Evolutionary conservation across 169 alveolate genomes (phyloP).

Genomic region (Eimeria praecox): DNA sequence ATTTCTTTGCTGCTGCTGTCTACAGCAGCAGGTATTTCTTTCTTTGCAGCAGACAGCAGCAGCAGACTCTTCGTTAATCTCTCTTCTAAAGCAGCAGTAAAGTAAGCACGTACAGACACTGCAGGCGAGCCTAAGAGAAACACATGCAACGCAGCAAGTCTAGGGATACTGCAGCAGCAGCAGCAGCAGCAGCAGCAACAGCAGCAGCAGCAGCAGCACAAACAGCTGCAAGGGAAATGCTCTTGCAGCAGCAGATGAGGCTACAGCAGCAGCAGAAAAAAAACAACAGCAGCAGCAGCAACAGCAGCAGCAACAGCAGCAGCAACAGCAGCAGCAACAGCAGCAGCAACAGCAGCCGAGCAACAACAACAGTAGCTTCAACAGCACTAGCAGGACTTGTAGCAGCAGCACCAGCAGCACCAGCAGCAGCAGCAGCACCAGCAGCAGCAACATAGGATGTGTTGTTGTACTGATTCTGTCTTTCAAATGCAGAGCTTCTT

Average conservation of each 20-base stretch:
- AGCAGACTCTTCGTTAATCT: neutral
- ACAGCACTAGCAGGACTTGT: neutral
- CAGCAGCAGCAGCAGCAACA: neutral
- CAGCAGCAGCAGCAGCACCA: no score
- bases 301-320: neutral
- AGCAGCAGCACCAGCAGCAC: neutral
- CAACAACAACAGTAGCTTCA: no score
- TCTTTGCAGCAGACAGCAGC: slow-evolving; percentile 4
- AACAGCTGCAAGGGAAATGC: neutral
- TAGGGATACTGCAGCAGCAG: neutral
- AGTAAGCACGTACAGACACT: neutral
- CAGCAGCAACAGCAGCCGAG: neutral
- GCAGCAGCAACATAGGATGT: neutral
- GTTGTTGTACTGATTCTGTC: neutral
- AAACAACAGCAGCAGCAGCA: neutral
- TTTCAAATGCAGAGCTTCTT: neutral
- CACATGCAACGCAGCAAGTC: no score
- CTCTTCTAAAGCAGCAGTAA: neutral
- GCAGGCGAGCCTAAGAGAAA: neutral
- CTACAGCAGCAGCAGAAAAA: neutral
- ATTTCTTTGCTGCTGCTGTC: slow-evolving; percentile 20
- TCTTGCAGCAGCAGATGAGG: neutral
- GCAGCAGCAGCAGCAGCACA: neutral
- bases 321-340: neutral
- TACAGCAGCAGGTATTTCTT: neutral